phyloP scores from a whole-genome alignment of 2,329 filamentous ascomycete genomes.

The Gnomoniopsis smithogilvyi region DNA sequence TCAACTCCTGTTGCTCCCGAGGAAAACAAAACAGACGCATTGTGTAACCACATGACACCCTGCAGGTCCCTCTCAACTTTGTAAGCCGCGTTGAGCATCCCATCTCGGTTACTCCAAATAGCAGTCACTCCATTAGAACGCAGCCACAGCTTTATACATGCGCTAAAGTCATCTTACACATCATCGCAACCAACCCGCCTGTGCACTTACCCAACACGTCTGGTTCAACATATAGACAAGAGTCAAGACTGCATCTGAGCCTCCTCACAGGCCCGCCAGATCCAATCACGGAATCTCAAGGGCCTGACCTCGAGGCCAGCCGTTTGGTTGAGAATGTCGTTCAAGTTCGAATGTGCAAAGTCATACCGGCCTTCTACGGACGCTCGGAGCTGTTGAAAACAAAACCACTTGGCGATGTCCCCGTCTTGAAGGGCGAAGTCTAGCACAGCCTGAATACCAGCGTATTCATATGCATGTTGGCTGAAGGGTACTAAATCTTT shows the following conservation, averaged over 20 bases:
- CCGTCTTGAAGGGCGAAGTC: slow-evolving; percentile 42
- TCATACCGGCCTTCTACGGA: slow-evolving; percentile 68
- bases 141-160: too few species aligned
- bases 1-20: too few species aligned
- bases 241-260: neutral
- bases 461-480: slow-evolving; percentile 34
- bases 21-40: too few species aligned
- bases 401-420: slow-evolving; percentile 46
- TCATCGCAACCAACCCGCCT: too few species aligned
- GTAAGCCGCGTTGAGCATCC: too few species aligned
- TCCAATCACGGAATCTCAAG: slow-evolving; percentile 51
- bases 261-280: slow-evolving; percentile 43
- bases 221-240: neutral
- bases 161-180: too few species aligned
- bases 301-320: slow-evolving; percentile 42
- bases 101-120: too few species aligned
- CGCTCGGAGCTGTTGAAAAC: slow-evolving; percentile 61
- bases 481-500: slow-evolving; percentile 34
- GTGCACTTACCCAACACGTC: too few species aligned
- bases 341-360: slow-evolving; percentile 59
- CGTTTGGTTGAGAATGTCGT: slow-evolving; percentile 40
- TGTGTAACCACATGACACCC: too few species aligned
- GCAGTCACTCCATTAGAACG: too few species aligned
- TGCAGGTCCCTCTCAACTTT: too few species aligned
- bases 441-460: slow-evolving; percentile 38